Percentiles rank a stretch among this genome's conserved stretches.
Conservation (phyloP, 768 basidiomycete genomes). For the Rhodotorula babjevae region DNA sequence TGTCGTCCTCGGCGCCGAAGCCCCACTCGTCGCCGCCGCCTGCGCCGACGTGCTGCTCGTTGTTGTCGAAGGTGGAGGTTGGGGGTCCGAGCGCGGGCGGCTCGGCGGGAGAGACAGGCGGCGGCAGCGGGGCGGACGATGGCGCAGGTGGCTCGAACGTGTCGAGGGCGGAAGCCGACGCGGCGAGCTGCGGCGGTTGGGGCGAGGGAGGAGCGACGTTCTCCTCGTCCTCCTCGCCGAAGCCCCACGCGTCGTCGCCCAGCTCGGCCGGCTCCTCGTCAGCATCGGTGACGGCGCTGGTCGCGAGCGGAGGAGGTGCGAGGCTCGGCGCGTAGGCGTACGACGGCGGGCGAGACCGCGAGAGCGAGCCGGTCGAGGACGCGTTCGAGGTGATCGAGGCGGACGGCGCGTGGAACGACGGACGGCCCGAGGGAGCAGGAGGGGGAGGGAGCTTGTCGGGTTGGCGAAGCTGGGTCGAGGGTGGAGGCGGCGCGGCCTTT, state of each 20-base stretch:
- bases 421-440: not conserved
- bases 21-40: not conserved
- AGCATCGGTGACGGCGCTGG: not conserved
- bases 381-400: conserved; percentile 10
- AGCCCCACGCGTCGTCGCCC: conserved; percentile 37
- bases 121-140: not conserved
- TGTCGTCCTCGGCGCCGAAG: not conserved
- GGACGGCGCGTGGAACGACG: not conserved
- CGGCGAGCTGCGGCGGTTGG: not conserved
- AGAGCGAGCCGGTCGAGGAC: conserved; percentile 1
- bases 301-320: not conserved
- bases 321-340: conserved; percentile 21
- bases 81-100: not conserved
- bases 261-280: conserved; percentile 5
- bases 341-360: conserved; percentile 18
- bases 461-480: not conserved
- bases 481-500: not conserved
- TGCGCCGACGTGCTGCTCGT: not conserved
- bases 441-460: not conserved
- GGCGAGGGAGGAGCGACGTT: not conserved
- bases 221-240: conserved; percentile 23
- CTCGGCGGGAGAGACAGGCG: not conserved
- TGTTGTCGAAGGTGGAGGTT: not conserved
- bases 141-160: too few relatives aligned
- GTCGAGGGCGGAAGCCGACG: not conserved